Base-by-base conservation (phyloP, 192 early-diverging fungal genomes). In the Phycomyces nitens region DNA sequence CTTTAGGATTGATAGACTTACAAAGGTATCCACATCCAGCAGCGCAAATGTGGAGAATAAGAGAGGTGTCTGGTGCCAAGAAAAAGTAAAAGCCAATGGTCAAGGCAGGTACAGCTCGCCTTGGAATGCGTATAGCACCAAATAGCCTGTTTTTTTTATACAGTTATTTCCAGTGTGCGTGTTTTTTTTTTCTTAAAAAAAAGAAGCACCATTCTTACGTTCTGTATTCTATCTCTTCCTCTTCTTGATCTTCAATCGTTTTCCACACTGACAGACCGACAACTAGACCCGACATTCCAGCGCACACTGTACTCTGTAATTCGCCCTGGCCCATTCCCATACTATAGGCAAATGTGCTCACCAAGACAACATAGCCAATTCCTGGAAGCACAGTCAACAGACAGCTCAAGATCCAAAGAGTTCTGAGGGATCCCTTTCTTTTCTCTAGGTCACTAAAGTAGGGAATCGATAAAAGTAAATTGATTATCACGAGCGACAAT, bases 61-160 rank as follows among this genome's bases (percentile, higher is more conserved):
- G 21, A 4, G 58, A 68, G 16, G 58, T 60, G 23, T 26, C 58
- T n/a, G 66, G 66, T 53, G 49, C 58, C 21, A 68, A 44, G 39
- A 68, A 68, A 1, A 58, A 38, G 40, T 59, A 68, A 58, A 68
- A 68, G 12, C 53, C 16, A 5, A 68, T 14, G 26, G 50, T 42
- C 5, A 68, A 47, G 26, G 22, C 56, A 53, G 66, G 66, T 29
- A 60, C 27, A 18, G 21, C 21, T 20, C 49, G 34, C 20, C 41
- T 41, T 3, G 66, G 58, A 10, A 68, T 20, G 27, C 57, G 66
- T 20, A 68, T 68, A 4, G 51, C 43, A 14, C 66, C 66, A 18
- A 47, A 60, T 27, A 68, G 11, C 57, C 57, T 60, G 43, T 49
- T 20, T 23, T 1, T 23, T 24, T 20, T 53, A 52, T n/a, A n/a